Percentiles rank a stretch among this genome's conserved stretches.
Conservation (phyloP, 2,329 filamentous ascomycete species). For the Sporothrix brasiliensis region DNA sequence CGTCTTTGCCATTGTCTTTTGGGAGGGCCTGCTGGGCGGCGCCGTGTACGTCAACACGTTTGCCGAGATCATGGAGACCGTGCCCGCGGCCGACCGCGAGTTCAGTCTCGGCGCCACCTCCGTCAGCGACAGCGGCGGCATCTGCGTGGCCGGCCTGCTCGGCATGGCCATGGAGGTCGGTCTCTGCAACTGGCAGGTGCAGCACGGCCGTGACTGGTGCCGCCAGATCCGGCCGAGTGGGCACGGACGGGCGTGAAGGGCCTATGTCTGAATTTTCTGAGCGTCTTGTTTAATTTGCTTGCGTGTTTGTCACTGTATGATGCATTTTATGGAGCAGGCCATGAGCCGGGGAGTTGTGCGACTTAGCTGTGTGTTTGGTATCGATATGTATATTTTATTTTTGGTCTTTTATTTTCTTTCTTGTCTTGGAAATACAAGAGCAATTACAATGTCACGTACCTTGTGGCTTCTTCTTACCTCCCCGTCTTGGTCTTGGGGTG, state of each 20-base stretch:
- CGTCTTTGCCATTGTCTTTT: constrained; percentile 84
- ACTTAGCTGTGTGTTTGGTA: not conserved
- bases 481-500: too few relatives aligned
- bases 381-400: not conserved
- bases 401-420: not conserved
- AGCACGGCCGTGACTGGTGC: constrained; percentile 77
- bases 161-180: constrained; percentile 80
- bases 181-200: constrained; percentile 82
- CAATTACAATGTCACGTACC: too few relatives aligned
- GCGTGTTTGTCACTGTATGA: not conserved
- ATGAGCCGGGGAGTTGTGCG: not conserved
- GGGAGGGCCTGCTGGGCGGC: constrained; percentile 90
- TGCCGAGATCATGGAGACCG: constrained; percentile 85
- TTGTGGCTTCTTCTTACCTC: too few relatives aligned
- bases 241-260: constrained; percentile 18
- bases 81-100: constrained; percentile 77
- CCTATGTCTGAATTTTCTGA: too few relatives aligned
- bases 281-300: not conserved
- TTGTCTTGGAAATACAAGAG: too few relatives aligned
- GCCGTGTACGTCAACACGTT: constrained; percentile 96
- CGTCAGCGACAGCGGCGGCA: constrained; percentile 88
- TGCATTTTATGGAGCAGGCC: not conserved
- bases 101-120: constrained; percentile 89
- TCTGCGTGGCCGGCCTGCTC: constrained; percentile 83
- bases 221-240: constrained; percentile 54